A percentile compares a stretch with the other conserved stretches of the same genome.
These are phyloP conservation scores for Gossypium longicalyx DNA, from an alignment of 345 rosid species.

Conservation along the genomic window DNA sequence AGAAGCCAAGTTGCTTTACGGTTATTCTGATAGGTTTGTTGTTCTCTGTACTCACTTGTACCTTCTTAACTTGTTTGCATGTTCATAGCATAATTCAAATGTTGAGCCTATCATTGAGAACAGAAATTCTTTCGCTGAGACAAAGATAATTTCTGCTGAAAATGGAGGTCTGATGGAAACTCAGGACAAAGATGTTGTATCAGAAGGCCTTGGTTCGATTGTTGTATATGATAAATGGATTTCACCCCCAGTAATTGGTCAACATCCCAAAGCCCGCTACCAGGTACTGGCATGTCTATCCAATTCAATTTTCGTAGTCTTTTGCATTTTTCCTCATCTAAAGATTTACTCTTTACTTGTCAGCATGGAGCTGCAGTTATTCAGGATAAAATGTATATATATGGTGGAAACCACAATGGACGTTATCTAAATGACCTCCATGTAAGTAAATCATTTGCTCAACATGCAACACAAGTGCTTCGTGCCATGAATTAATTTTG, in stretches of 20 bases:
- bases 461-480: not conserved
- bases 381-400: constrained; percentile 89
- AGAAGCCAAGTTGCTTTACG: not conserved
- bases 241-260: constrained; percentile 72
- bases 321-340: constrained; percentile 19
- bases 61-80: constrained; percentile 17
- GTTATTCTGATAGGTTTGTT: not conserved
- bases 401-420: constrained; percentile 97
- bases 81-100: constrained; percentile 52
- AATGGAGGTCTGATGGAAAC: constrained; percentile 60
- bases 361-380: constrained; percentile 95
- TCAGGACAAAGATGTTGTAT: constrained; percentile 88
- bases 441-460: constrained; percentile 49
- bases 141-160: constrained; percentile 63
- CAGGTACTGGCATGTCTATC: constrained; percentile 51
- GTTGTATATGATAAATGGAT: constrained; percentile 90
- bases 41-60: constrained; percentile 1
- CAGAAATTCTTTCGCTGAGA: constrained; percentile 54
- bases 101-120: constrained; percentile 53
- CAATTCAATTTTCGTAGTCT: constrained; percentile 18
- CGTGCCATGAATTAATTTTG: not conserved
- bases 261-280: constrained; percentile 81
- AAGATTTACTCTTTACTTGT: constrained; percentile 21
- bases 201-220: constrained; percentile 70
- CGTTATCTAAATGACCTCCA: constrained; percentile 93